Percentiles rank a stretch among this genome's conserved stretches.
phyloP scores from a whole-genome alignment of 1,284 basidiomycete genomes.

The Austroboletus novae-zelandiae region DNA sequence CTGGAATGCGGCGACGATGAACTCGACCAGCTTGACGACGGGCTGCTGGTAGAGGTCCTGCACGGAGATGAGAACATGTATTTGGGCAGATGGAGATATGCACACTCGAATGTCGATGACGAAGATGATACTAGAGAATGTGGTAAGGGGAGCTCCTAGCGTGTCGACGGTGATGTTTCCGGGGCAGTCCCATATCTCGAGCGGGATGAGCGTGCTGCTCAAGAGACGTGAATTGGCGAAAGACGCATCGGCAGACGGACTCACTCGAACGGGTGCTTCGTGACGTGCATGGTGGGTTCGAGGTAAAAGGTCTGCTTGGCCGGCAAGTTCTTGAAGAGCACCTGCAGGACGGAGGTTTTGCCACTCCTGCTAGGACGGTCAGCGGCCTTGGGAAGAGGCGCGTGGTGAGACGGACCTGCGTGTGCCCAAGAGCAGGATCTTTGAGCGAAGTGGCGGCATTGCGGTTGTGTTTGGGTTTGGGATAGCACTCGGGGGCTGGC shows the following conservation, averaged over 20 bases:
- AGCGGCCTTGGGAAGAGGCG: slow-evolving; percentile 3
- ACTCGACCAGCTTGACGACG: slow-evolving; percentile 75
- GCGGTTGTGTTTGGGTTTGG: slow-evolving; percentile 6
- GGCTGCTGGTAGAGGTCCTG: slow-evolving; percentile 74
- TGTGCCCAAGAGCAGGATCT: slow-evolving; percentile 77
- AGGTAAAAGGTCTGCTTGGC: slow-evolving; percentile 92
- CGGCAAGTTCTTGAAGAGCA: slow-evolving; percentile 83
- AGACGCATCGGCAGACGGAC: slow-evolving; percentile 25
- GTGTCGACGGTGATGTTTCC: slow-evolving; percentile 78
- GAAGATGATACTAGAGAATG: slow-evolving; percentile 84
- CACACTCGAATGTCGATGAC: slow-evolving; percentile 95
- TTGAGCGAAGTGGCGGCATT: slow-evolving; percentile 46
- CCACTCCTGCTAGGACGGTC: slow-evolving; percentile 61
- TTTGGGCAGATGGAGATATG: not conserved
- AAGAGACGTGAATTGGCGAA: not conserved
- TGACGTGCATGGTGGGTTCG: slow-evolving; percentile 79
- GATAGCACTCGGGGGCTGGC: slow-evolving; percentile 10
- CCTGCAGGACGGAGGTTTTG: slow-evolving; percentile 90
- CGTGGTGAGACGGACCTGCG: slow-evolving; percentile 55
- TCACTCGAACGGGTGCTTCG: slow-evolving; percentile 80
- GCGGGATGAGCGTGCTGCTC: slow-evolving; percentile 81
- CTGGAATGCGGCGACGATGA: slow-evolving; percentile 71
- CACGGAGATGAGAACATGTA: slow-evolving; percentile 4
- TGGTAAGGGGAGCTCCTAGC: slow-evolving; percentile 66
- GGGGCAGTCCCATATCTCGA: slow-evolving; percentile 96